Evolutionary conservation across 1,139 yeast genomes (phyloP).

Genomic region (Candida frijolesensis): DNA sequence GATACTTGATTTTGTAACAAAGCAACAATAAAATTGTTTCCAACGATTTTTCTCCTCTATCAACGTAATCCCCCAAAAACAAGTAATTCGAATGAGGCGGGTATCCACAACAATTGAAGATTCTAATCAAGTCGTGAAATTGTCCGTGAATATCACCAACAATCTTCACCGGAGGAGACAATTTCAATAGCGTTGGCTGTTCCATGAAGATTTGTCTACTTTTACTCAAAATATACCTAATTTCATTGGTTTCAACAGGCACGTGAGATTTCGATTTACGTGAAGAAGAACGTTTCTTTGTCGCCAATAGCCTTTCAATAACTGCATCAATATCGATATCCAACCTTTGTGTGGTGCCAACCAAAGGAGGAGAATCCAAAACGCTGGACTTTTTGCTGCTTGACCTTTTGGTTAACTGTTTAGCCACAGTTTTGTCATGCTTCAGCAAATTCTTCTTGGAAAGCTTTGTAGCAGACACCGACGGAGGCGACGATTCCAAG

Average conservation of each 20-base stretch:
- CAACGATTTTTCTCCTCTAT: slow-evolving; percentile 91
- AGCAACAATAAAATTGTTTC: slow-evolving; percentile 85
- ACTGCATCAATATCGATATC: slow-evolving; percentile 55
- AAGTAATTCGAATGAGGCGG: slow-evolving; percentile 95
- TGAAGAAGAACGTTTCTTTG: slow-evolving; percentile 22
- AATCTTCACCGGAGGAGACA: slow-evolving; percentile 93
- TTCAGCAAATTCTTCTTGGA: slow-evolving; percentile 16
- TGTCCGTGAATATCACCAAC: slow-evolving; percentile 99
- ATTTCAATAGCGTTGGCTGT: slow-evolving; percentile 86
- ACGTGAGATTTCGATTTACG: slow-evolving; percentile 44
- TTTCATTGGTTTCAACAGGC: slow-evolving; percentile 53
- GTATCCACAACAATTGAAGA: slow-evolving; percentile 94
- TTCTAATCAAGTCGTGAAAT: slow-evolving; percentile 84
- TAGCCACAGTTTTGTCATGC: slow-evolving; percentile 7
- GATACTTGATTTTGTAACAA: slow-evolving; percentile 93
- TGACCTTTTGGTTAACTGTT: slow-evolving; percentile 9
- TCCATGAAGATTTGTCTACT: slow-evolving; percentile 83
- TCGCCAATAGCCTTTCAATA: slow-evolving; percentile 56
- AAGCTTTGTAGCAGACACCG: slow-evolving; percentile 24
- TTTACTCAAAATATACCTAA: slow-evolving; percentile 64
- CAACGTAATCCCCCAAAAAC: slow-evolving; percentile 94
- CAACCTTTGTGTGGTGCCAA: slow-evolving; percentile 18
- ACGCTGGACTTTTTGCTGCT: slow-evolving; percentile 22
- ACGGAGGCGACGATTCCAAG: slow-evolving; percentile 40
- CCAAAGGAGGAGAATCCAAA: slow-evolving; percentile 32